Base-by-base conservation (phyloP, 2,329 filamentous ascomycete species). In the Claviceps sp. region DNA sequence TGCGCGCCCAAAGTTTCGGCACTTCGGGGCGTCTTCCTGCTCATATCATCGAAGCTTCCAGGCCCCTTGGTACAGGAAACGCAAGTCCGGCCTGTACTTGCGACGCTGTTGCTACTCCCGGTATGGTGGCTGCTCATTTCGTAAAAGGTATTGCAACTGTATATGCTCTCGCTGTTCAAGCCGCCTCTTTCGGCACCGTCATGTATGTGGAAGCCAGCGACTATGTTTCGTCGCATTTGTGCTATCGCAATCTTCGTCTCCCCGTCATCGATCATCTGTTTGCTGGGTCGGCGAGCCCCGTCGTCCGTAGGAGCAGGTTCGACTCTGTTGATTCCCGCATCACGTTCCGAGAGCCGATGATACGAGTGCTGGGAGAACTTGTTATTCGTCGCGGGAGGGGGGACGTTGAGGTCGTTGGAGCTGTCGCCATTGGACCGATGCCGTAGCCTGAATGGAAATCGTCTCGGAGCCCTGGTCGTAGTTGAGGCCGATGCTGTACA, bases 171-270 rank as follows among this genome's bases (percentile, higher is more conserved):
- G 50, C 50, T 49, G 29, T 45, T 14, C 9, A 34, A 45, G 36
- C 29, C 71, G 17, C 70, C 61, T 47, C 72, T 76, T 5, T 70
- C 72, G 8, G 76, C 72, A 53, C 76, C 5, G 20, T 34, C 45
- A 3, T 45, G 29, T n/a, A 40, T 52, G 5, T n/a, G 26, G 14
- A 23, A 29, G 36, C 39, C 26, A 22, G 29, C 39, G 14, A 20
- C 14, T 2, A 49, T 55, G 45, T 50, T 49, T 45, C 49, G 38
- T 42, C 50, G 45, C 37, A 59, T 58, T 5, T 54, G 49, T 20
- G 17, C 13, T 37, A 54, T 60, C 47, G 59, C 4, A 11, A 14
- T 40, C 16, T 36, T 17, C 8, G 22, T 5, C 5, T 45, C 14
- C 4, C 29, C 9, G 9, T 34, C 29, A 34, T 23, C 11, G 1